Evolutionary conservation across 148 eudicot species (phyloP).

Genomic region (Polygonum maritimum): DNA sequence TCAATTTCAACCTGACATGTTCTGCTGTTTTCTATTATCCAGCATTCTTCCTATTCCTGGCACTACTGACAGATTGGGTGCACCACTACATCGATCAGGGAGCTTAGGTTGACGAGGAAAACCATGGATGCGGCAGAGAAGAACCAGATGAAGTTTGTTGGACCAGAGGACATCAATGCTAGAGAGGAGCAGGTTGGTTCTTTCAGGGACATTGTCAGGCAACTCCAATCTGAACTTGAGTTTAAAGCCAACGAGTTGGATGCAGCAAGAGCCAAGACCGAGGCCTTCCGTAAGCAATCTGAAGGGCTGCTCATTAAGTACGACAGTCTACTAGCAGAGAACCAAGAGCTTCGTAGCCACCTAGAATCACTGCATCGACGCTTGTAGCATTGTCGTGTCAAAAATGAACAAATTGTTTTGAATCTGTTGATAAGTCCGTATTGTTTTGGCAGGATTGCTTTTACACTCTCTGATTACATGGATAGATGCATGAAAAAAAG

Average conservation of each 20-base stretch:
- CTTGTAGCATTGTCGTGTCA: conserved; percentile 22
- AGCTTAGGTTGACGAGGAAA: conserved; percentile 52
- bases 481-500: neutral
- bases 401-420: conserved; percentile 24
- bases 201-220: conserved; percentile 34
- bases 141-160: conserved; percentile 27
- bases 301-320: conserved; percentile 51
- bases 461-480: conserved; percentile 2
- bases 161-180: conserved; percentile 43
- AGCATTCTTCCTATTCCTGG: conserved; percentile 64
- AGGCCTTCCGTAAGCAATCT: conserved; percentile 46
- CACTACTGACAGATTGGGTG: conserved; percentile 51
- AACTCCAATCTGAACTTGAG: conserved; percentile 40
- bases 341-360: conserved; percentile 42
- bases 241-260: conserved; percentile 34
- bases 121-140: conserved; percentile 38
- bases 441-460: conserved; percentile 3
- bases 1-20: neutral
- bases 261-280: conserved; percentile 33
- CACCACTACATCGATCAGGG: conserved; percentile 57
- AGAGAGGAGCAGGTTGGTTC: conserved; percentile 39
- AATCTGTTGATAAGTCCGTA: neutral
- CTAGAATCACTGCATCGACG: conserved; percentile 29
- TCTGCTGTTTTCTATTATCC: conserved; percentile 7
- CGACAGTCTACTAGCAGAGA: conserved; percentile 45